phyloP scores from a whole-genome alignment of 306 rosid species.

The Alnus glutinosa region DNA sequence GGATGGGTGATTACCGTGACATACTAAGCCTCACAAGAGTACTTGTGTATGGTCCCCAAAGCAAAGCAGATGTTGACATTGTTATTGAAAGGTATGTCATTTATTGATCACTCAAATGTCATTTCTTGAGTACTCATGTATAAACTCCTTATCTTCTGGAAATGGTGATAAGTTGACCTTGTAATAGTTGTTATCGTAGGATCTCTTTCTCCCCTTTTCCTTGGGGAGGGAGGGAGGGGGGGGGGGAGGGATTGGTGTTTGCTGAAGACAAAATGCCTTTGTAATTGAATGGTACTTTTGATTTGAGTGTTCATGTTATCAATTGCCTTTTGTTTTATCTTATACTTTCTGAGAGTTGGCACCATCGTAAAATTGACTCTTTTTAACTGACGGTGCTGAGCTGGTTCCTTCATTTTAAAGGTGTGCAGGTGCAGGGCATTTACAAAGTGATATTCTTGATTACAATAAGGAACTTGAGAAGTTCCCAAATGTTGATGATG shows the following conservation, averaged over 20 bases:
- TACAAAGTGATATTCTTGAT: conserved; percentile 78
- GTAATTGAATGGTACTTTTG: background rate
- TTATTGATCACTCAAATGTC: background rate
- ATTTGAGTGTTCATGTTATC: background rate
- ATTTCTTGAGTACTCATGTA: background rate
- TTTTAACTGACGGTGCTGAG: conserved; percentile 24
- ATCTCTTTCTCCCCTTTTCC: background rate
- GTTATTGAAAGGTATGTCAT: conserved; percentile 70
- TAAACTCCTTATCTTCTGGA: background rate
- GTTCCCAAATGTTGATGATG: conserved; percentile 61
- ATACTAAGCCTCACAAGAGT: conserved; percentile 92
- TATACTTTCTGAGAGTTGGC: background rate
- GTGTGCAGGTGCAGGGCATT: conserved; percentile 85
- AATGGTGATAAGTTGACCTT: background rate
- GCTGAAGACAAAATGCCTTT: background rate
- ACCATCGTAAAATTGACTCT: background rate
- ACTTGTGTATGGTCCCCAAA: conserved; percentile 77
- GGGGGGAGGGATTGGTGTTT: background rate
- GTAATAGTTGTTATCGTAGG: background rate
- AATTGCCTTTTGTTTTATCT: background rate
- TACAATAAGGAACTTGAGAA: conserved; percentile 66
- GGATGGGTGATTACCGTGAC: conserved; percentile 89
- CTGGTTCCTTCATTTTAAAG: conserved; percentile 43
- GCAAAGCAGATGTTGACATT: conserved; percentile 83
- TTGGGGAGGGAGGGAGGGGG: background rate